Evolutionary conservation across 2,329 filamentous ascomycete species (phyloP), one percentile per base, ranked within the genome.

Genomic region (Drechslerella coelobrocha): DNA sequence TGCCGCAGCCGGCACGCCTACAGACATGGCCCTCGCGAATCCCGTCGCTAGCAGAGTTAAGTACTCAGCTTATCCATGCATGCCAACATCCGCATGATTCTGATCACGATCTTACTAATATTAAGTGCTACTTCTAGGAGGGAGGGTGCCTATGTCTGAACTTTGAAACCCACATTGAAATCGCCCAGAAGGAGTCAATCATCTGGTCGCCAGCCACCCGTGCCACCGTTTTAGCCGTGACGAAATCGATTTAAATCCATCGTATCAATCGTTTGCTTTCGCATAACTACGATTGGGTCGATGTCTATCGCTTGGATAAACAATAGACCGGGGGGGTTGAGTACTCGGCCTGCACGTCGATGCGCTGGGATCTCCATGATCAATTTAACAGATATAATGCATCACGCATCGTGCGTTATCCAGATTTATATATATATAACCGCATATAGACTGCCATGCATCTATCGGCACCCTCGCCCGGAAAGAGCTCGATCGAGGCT

Each of bases 161-260:
- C n/a, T n/a, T 45, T 45, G 41, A 45, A 45, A 45, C 41, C 41
- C 41, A 45, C 41, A 45, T 45, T 45, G 41, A 45, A 14, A 41
- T 17, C 37, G n/a, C 37, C n/a, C 9, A 6, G 29, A 6, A 34
- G 29, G 29, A 34, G 12, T 34, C 29, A 12, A 6, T 14, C n/a
- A 4, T 17, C 9, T 14, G 37, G n/a, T 14, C 7, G 41, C 41
- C 41, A 45, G 41, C 41, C 41, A 45, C 41, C 41, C 21, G 41
- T 19, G 41, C 41, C 41, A 45, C 41, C 41, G 41, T 10, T 45
- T 45, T 45, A 45, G 41, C 14, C 41, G 41, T 45, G n/a, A 45
- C 41, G 41, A 23, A 45, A 23, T 45, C 8, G 3, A 45, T 45
- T 17, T 14, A n/a, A n/a, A n/a, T n/a, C n/a, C n/a, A n/a, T n/a